A percentile compares a stretch with the other conserved stretches of the same genome.
Evolutionary conservation across 23 red algal species (phyloP).

Genomic region (Cyanidiococcus yangmingshanensis): DNA sequence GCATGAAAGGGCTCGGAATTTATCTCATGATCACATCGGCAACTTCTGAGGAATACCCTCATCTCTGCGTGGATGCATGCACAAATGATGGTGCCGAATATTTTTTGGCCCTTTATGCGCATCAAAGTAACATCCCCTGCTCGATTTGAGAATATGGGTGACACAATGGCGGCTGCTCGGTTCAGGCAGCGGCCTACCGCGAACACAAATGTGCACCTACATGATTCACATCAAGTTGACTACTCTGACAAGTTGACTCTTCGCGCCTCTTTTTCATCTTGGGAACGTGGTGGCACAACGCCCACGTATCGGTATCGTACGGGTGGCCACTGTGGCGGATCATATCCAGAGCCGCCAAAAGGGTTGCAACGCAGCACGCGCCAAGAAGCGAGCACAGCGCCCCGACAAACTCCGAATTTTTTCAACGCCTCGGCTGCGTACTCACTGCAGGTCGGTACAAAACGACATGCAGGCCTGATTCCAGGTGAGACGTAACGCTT

Average conservation of each 20-base stretch:
- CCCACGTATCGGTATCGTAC: slow-evolving; percentile 26
- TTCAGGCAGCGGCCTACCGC: not conserved
- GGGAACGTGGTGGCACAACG: not conserved
- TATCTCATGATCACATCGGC: too few species aligned
- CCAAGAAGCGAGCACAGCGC: slow-evolving; percentile 53
- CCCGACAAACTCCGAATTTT: slow-evolving; percentile 40
- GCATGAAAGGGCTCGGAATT: too few species aligned
- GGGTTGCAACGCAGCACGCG: slow-evolving; percentile 71
- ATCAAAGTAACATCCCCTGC: too few species aligned
- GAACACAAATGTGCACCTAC: not conserved
- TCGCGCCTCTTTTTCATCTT: not conserved
- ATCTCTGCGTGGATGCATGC: too few species aligned
- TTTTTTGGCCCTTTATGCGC: too few species aligned
- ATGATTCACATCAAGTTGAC: not conserved
- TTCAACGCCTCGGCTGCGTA: slow-evolving; percentile 62
- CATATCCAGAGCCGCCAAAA: slow-evolving; percentile 63
- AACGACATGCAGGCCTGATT: slow-evolving; percentile 51
- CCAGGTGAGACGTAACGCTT: slow-evolving; percentile 42
- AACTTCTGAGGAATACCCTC: too few species aligned
- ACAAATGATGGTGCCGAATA: too few species aligned
- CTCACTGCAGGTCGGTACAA: slow-evolving; percentile 59
- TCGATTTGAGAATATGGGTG: too few species aligned
- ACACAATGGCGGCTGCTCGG: too few species aligned
- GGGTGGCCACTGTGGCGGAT: slow-evolving; percentile 75
- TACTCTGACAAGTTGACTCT: not conserved